Percentiles rank a stretch among this genome's conserved stretches.
phyloP scores from a whole-genome alignment of 371 early-diverging fungal species.

The Rhizopus arrhizus region DNA sequence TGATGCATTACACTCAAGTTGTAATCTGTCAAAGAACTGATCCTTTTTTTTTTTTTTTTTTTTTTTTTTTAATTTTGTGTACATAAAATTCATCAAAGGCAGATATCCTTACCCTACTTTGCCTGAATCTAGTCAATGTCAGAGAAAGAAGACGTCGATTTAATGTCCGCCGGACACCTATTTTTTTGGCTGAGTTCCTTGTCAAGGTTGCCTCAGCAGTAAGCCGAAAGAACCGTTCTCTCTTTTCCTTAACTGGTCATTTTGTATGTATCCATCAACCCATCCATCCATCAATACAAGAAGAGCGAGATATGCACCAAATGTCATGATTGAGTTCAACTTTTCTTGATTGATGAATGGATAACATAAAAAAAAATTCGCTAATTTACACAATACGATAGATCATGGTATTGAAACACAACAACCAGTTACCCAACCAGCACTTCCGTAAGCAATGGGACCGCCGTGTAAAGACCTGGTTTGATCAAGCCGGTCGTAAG shows the following conservation, averaged over 20 bases:
- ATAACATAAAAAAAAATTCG: constrained; percentile 7
- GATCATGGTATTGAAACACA: constrained; percentile 88
- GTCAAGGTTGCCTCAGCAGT: constrained; percentile 15
- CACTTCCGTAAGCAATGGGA: constrained; percentile 99
- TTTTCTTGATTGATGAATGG: constrained; percentile 2
- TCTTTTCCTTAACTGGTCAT: constrained; percentile 46
- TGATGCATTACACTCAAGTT: too few relatives aligned
- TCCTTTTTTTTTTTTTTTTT: too few relatives aligned
- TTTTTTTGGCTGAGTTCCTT: constrained; percentile 26
- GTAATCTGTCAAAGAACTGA: too few relatives aligned
- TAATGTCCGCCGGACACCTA: constrained; percentile 13
- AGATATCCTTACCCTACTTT: too few relatives aligned
- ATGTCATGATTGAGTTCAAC: neutral
- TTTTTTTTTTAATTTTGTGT: too few relatives aligned
- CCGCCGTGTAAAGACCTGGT: constrained; percentile 98
- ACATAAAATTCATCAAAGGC: too few relatives aligned
- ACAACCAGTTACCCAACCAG: constrained; percentile 97
- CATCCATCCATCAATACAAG: constrained; percentile 24
- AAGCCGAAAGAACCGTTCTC: constrained; percentile 29
- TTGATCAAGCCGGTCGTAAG: constrained; percentile 98
- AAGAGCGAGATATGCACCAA: constrained; percentile 6
- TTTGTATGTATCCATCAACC: constrained; percentile 31
- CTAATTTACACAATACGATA: constrained; percentile 10
- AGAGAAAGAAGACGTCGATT: neutral
- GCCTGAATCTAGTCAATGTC: too few relatives aligned